These are phyloP conservation scores for Geranium brycei DNA, from an alignment of 345 rosid species.

Conservation along the genomic window DNA sequence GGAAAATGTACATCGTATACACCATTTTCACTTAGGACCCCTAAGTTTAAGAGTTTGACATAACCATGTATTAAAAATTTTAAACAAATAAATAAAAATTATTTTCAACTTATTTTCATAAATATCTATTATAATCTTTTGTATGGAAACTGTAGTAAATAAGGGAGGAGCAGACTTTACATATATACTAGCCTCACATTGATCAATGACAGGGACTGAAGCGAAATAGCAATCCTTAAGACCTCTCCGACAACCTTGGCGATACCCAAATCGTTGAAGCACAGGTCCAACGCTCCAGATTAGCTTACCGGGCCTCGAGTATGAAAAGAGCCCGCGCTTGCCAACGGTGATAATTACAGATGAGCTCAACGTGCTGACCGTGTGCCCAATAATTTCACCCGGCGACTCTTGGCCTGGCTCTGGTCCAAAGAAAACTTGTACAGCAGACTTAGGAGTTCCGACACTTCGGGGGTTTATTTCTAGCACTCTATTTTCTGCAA, in stretches of 20 bases:
- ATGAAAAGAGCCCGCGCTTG: constrained; percentile 53
- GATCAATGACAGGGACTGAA: constrained; percentile 57
- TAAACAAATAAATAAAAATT: too few relatives aligned
- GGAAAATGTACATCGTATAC: too few relatives aligned
- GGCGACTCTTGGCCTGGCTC: constrained; percentile 26
- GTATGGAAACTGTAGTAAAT: too few relatives aligned
- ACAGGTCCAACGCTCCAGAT: constrained; percentile 77
- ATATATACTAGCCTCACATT: constrained; percentile 60
- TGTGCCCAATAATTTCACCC: constrained; percentile 45
- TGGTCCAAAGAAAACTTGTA: constrained; percentile 49
- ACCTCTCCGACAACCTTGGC: constrained; percentile 54
- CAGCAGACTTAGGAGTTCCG: constrained; percentile 29
- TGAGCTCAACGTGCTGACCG: constrained; percentile 48
- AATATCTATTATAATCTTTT: too few relatives aligned
- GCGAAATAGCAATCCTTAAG: constrained; percentile 45
- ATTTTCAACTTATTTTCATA: too few relatives aligned
- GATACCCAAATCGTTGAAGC: constrained; percentile 39
- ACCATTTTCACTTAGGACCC: too few relatives aligned
- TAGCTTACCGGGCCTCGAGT: constrained; percentile 23
- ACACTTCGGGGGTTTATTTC: constrained; percentile 26
- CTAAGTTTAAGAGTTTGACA: too few relatives aligned
- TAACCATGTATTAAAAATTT: too few relatives aligned
- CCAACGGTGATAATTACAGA: constrained; percentile 47
- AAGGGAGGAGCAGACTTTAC: constrained; percentile 27
- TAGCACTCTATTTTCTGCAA: constrained; percentile 60